Conservation (phyloP, 2,329 filamentous ascomycete genomes). For the Septoria linicola region DNA sequence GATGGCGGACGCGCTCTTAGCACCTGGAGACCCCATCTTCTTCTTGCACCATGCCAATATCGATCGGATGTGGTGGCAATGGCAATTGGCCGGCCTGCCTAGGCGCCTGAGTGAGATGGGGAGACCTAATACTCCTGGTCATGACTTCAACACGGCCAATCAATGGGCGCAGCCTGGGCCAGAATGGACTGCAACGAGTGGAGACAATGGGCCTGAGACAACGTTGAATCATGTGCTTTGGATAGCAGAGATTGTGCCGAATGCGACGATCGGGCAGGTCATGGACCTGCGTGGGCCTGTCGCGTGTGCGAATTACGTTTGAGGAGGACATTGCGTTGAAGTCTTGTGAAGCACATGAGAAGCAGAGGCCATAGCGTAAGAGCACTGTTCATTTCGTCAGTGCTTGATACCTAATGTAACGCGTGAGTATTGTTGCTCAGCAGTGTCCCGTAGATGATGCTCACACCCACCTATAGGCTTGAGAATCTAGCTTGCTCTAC, state of each 20-base stretch:
- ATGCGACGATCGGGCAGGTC: conserved; percentile 25
- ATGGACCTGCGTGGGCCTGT: conserved; percentile 19
- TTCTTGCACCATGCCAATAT: conserved; percentile 29
- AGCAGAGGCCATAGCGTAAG: too few relatives aligned
- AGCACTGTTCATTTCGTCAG: too few relatives aligned
- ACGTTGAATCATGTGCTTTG: conserved; percentile 26
- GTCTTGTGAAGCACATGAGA: too few relatives aligned
- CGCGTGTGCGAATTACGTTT: conserved; percentile 25
- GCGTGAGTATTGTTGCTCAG: too few relatives aligned
- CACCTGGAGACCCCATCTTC: conserved; percentile 28
- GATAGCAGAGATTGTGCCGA: conserved; percentile 25
- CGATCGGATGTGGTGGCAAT: conserved; percentile 25
- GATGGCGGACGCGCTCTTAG: conserved; percentile 27
- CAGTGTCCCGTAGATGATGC: too few relatives aligned
- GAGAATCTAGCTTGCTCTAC: too few relatives aligned
- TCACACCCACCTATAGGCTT: too few relatives aligned
- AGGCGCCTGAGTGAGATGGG: conserved; percentile 20
- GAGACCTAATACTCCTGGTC: conserved; percentile 23
- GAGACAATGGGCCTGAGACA: conserved; percentile 22
- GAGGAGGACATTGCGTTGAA: too few relatives aligned
- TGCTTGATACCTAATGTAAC: not conserved
- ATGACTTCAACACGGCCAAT: conserved; percentile 22
- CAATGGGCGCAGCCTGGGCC: conserved; percentile 24
- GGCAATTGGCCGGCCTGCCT: conserved; percentile 19
- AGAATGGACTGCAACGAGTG: conserved; percentile 24